These are phyloP conservation scores for Suillus subluteus DNA, from an alignment of 768 basidiomycete genomes.

Conservation along the genomic window DNA sequence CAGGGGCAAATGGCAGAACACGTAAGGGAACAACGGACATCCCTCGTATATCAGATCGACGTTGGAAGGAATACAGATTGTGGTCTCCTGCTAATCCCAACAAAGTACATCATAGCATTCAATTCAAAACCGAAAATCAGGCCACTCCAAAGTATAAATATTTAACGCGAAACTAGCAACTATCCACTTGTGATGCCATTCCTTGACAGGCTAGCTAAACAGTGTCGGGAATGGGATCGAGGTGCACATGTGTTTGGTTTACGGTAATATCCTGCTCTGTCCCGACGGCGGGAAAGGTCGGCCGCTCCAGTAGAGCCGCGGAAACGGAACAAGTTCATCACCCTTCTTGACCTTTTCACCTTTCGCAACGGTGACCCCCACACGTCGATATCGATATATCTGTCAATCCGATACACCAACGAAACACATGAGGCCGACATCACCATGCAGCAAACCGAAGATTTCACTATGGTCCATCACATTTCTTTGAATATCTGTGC, in stretches of 20 bases:
- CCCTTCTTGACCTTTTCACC: constrained; percentile 53
- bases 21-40: background rate
- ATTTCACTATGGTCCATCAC: no score
- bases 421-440: constrained; percentile 61
- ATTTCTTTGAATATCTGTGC: no score
- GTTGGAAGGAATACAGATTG: background rate
- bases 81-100: background rate
- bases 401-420: constrained; percentile 58
- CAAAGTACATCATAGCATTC: background rate
- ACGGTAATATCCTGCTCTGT: background rate
- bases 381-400: constrained; percentile 60
- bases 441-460: background rate
- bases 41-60: background rate
- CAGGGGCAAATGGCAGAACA: background rate
- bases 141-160: background rate
- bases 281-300: background rate
- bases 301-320: constrained; percentile 50
- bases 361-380: constrained; percentile 47
- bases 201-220: background rate
- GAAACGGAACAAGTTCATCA: constrained; percentile 63
- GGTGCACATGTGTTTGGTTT: background rate
- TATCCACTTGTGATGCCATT: background rate
- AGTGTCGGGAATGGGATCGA: background rate
- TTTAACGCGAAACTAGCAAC: background rate
- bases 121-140: background rate